phyloP scores from a whole-genome alignment of 148 eudicot genomes.

The Limonium bicolor region DNA sequence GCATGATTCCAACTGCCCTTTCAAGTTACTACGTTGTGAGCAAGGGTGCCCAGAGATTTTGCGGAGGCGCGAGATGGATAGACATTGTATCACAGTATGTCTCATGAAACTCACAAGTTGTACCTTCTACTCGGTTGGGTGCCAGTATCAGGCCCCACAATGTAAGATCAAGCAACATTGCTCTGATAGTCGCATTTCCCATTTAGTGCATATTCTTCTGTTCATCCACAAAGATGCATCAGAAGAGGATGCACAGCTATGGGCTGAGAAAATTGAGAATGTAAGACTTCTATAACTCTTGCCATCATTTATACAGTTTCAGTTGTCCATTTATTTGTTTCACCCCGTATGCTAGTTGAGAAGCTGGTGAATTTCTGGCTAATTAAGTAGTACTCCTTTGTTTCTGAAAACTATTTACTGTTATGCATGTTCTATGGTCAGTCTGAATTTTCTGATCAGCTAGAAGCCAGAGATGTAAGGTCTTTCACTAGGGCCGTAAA shows the following conservation, averaged over 20 bases:
- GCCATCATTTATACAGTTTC: not conserved
- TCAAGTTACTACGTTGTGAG: constrained; percentile 82
- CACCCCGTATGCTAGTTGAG: not conserved
- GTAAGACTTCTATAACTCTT: constrained; percentile 15
- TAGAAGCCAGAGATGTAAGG: constrained; percentile 66
- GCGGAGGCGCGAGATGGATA: constrained; percentile 88
- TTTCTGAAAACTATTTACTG: not conserved
- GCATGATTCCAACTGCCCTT: constrained; percentile 75
- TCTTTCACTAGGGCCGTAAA: constrained; percentile 36
- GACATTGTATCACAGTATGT: constrained; percentile 86
- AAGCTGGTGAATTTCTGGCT: not conserved
- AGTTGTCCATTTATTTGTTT: not conserved
- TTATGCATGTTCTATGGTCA: constrained; percentile 10
- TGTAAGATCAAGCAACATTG: constrained; percentile 49
- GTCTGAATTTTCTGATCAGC: constrained; percentile 30
- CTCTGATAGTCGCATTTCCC: constrained; percentile 33
- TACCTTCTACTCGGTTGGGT: constrained; percentile 72
- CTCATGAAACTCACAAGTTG: constrained; percentile 88
- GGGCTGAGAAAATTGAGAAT: constrained; percentile 45
- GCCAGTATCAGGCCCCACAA: constrained; percentile 48
- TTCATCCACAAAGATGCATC: constrained; percentile 46
- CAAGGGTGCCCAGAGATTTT: constrained; percentile 59
- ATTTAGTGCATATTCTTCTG: constrained; percentile 45
- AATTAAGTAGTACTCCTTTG: not conserved
- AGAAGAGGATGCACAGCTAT: constrained; percentile 29